Percentiles rank a stretch among this genome's conserved stretches.
Evolutionary conservation across 148 eudicot species (phyloP).

Genomic region (Fagopyrum homotropicum): DNA sequence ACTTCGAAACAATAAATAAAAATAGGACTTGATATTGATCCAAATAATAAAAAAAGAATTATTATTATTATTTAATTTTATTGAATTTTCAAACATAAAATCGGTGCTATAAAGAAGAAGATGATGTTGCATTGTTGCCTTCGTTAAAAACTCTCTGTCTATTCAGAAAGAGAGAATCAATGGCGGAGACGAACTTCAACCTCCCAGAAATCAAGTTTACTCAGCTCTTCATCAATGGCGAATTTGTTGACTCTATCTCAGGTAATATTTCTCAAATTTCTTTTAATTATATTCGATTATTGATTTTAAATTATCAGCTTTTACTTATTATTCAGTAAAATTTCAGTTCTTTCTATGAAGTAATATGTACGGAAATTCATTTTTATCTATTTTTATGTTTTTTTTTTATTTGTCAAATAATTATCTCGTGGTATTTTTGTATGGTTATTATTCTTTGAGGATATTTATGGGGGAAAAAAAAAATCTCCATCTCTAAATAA

Average conservation of each 20-base stretch:
- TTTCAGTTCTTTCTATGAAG: not conserved
- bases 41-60: not conserved
- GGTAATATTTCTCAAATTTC: conserved; percentile 5
- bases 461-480: too few relatives aligned
- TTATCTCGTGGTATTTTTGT: too few relatives aligned
- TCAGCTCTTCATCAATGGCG: conserved; percentile 84
- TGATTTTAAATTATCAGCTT: not conserved
- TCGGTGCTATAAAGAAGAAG: not conserved
- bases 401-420: too few relatives aligned
- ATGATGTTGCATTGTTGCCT: not conserved
- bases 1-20: not conserved
- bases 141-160: not conserved
- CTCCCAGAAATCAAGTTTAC: conserved; percentile 76
- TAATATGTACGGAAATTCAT: not conserved
- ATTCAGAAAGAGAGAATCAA: not conserved
- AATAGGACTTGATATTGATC: not conserved
- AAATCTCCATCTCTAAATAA: too few relatives aligned
- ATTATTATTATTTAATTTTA: not conserved
- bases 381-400: too few relatives aligned
- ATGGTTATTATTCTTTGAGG: too few relatives aligned
- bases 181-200: conserved; percentile 12
- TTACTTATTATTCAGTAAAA: not conserved
- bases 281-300: not conserved
- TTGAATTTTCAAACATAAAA: not conserved
- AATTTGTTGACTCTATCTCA: conserved; percentile 59